Percentiles rank a stretch among this genome's conserved stretches.
Evolutionary conservation across 2,329 filamentous ascomycete species (phyloP).

Genomic region (Arachnomyces sp.): DNA sequence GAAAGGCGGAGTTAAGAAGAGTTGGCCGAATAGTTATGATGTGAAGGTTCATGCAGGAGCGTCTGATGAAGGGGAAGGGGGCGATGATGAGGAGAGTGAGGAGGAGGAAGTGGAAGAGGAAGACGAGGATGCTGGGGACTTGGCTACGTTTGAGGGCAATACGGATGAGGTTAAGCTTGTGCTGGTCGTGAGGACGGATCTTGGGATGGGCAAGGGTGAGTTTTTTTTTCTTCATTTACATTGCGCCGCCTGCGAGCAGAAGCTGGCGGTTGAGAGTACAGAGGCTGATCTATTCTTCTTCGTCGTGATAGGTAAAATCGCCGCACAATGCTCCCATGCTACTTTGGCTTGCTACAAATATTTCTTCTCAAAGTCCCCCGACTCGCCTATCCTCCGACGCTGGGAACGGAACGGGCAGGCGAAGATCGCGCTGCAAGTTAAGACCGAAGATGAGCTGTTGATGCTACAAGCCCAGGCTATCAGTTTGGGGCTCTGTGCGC

Average conservation of each 20-base stretch:
- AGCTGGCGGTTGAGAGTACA: neutral
- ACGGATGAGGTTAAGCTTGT: constrained; percentile 89
- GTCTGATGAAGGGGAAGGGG: constrained; percentile 22
- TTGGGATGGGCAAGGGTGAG: constrained; percentile 95
- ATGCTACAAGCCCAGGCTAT: constrained; percentile 72
- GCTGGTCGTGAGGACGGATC: constrained; percentile 81
- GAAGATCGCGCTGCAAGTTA: constrained; percentile 86
- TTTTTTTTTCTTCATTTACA: constrained; percentile 8
- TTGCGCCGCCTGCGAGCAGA: constrained; percentile 1
- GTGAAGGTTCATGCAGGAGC: constrained; percentile 38
- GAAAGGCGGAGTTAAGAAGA: constrained; percentile 25
- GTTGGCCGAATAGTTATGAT: constrained; percentile 49
- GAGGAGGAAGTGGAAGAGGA: constrained; percentile 62
- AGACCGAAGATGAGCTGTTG: constrained; percentile 70
- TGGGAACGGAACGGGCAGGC: constrained; percentile 86
- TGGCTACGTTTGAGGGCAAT: constrained; percentile 43
- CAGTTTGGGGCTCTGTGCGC: constrained; percentile 74
- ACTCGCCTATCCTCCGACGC: constrained; percentile 57
- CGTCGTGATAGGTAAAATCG: constrained; percentile 70
- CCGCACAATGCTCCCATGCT: constrained; percentile 90
- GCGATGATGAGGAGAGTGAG: constrained; percentile 34
- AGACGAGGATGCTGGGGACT: constrained; percentile 47
- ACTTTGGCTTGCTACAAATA: constrained; percentile 95
- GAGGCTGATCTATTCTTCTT: constrained; percentile 1
- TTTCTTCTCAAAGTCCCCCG: constrained; percentile 50